Percentiles rank a stretch among this genome's conserved stretches.
These are phyloP conservation scores for Hirschioporus abietinus DNA, from an alignment of 768 basidiomycete genomes.

Conservation along the genomic window DNA sequence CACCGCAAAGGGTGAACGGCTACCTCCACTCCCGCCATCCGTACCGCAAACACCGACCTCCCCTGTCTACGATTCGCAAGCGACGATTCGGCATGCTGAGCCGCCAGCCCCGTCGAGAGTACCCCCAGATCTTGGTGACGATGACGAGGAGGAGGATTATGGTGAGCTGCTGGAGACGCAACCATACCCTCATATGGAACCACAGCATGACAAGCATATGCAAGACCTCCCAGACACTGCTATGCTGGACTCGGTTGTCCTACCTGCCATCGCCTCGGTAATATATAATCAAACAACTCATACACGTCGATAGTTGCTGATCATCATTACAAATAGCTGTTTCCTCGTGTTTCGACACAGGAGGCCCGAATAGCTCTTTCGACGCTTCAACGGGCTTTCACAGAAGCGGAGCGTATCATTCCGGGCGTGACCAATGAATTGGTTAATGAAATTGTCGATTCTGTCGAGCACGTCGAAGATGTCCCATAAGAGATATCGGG, in stretches of 20 bases:
- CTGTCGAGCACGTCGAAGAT: constrained; percentile 86
- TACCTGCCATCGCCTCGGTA: constrained; percentile 95
- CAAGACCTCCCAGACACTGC: constrained; percentile 66
- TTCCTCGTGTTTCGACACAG: constrained; percentile 88
- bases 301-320: constrained; percentile 9
- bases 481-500: constrained; percentile 15
- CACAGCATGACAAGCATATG: constrained; percentile 36
- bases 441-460: constrained; percentile 91
- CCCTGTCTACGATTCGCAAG: constrained; percentile 45
- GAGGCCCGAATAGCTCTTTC: constrained; percentile 85
- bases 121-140: constrained; percentile 59
- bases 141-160: constrained; percentile 53
- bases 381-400: constrained; percentile 85
- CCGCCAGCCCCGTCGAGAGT: constrained; percentile 33
- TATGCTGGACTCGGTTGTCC: constrained; percentile 94
- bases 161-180: constrained; percentile 21
- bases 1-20: constrained; percentile 6
- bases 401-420: constrained; percentile 91
- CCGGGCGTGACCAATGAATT: constrained; percentile 92
- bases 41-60: constrained; percentile 25
- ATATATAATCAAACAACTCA: constrained; percentile 24
- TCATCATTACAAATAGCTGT: constrained; percentile 50
- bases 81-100: constrained; percentile 55
- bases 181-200: constrained; percentile 26
- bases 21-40: constrained; percentile 25